Evolutionary conservation across 164 flowering plant species (phyloP).

Genomic region (Cinnamomum chago): DNA sequence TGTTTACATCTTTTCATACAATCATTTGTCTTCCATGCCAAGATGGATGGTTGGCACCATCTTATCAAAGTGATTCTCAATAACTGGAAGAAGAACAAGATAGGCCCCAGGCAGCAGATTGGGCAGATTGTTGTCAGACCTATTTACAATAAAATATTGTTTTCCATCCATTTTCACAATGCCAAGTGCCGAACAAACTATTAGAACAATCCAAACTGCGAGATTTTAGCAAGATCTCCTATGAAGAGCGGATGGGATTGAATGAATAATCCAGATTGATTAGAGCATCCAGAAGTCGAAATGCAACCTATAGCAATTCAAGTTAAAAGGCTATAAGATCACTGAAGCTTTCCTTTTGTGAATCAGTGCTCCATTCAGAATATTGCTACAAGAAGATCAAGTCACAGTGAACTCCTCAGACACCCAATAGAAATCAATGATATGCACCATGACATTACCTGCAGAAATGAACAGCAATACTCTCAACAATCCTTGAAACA

Average conservation of each 20-base stretch:
- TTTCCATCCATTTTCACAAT: neutral
- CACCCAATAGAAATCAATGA: constrained; percentile 2
- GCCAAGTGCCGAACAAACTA: neutral
- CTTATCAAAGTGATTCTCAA: neutral
- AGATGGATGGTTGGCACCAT: too few species aligned
- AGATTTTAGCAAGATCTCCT: neutral
- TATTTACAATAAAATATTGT: neutral
- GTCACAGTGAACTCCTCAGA: neutral
- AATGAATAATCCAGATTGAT: too few species aligned
- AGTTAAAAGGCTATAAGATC: too few species aligned
- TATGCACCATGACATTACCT: constrained; percentile 29
- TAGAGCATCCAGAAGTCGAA: too few species aligned
- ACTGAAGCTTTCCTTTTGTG: too few species aligned
- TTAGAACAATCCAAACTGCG: neutral
- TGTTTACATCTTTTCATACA: neutral
- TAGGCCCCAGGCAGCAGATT: neutral
- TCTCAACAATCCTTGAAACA: constrained; percentile 37
- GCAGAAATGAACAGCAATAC: constrained; percentile 38
- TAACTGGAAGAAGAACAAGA: neutral
- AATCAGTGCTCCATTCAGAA: neutral
- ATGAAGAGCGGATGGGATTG: too few species aligned
- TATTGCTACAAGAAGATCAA: neutral
- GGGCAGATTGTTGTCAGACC: neutral
- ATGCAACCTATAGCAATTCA: too few species aligned
- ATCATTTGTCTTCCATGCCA: neutral